A percentile compares a stretch with the other conserved stretches of the same genome.
These are phyloP conservation scores for Penicillium oxalicum DNA, from an alignment of 2,329 filamentous ascomycete species.

Conservation along the genomic window DNA sequence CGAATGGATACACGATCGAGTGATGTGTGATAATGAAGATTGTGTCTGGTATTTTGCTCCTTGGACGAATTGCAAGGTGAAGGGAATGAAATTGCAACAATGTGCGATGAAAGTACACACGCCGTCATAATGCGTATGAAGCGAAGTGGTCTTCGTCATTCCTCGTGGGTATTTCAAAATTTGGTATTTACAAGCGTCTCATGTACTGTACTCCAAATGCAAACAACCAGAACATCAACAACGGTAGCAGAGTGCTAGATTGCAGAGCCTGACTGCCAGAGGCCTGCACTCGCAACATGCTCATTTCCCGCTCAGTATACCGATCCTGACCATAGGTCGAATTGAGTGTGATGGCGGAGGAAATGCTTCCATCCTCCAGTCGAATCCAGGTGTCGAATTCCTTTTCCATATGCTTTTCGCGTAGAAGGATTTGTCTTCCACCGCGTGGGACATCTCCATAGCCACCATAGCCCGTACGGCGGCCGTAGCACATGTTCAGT, in stretches of 20 bases:
- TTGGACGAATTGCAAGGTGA: too few species aligned
- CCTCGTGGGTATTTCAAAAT: background rate
- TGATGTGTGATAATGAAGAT: too few species aligned
- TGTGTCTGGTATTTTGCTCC: too few species aligned
- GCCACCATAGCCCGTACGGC: conserved; percentile 64
- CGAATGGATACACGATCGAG: too few species aligned
- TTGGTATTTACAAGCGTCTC: background rate
- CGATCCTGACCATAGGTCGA: conserved; percentile 53
- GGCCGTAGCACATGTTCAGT: conserved; percentile 52
- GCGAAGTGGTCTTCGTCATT: too few species aligned
- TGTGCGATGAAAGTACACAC: background rate
- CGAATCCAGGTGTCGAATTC: conserved; percentile 57
- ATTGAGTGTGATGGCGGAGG: conserved; percentile 53
- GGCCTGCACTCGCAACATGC: background rate
- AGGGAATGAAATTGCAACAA: too few species aligned
- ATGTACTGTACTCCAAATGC: background rate
- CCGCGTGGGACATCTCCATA: conserved; percentile 62
- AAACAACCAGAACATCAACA: background rate
- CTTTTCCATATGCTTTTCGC: conserved; percentile 37
- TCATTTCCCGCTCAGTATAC: conserved; percentile 32
- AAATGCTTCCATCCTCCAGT: conserved; percentile 50
- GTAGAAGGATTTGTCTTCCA: conserved; percentile 50
- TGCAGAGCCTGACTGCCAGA: background rate
- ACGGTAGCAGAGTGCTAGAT: background rate
- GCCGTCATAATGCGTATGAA: too few species aligned